Base-by-base conservation (phyloP, 495 filamentous ascomycete species). In the Aspergillus cavernicola region DNA sequence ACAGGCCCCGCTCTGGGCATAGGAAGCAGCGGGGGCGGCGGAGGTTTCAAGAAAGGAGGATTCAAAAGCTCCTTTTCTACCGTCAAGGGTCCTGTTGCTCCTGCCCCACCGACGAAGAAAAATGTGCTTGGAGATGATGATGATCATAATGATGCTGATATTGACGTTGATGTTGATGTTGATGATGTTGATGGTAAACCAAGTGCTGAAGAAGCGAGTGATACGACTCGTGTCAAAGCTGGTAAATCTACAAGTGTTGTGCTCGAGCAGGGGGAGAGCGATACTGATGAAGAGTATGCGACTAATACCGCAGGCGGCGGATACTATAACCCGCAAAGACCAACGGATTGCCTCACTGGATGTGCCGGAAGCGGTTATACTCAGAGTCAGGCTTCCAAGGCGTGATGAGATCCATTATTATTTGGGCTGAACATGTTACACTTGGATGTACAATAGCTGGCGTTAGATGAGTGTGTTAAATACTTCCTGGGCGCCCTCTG, bases 11-110 rank as follows among this genome's bases (percentile, higher is more conserved):
- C 58, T 9, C 43, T 24, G 13, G 45, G 56, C 6, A 51, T 38
- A 22, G 52, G 26, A 12, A 44, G 18, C 16, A 42, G 26, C 18
- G 23, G 22, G 23, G 65, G 58, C 10, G 62, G 58, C 5, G 76
- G 72, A 0, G 79, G 79, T 0, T 85, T 85, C 63, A 85, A 83
- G 57, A 85, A 84, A 52, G 81, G 80, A 4, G 82, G 81, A 0
- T 85, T 85, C 48, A 83, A 80, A 61, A 84, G 80, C 52, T 82
- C 82, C 8, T 85, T 84, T 60, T 75, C 74, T 5, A 56, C 64
- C 12, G 77, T 70, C 36, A 76, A 78, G 53, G 71, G 65, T 1
- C 55, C 67, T 7, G 57, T 50, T 18, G 57, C 57, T 4, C 57
- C 66, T 29, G 46, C 56, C 7, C 58, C 60, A 6, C 66, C 72